phyloP scores from a whole-genome alignment of 1,284 basidiomycete genomes.

The Microbotryum saponariae region DNA sequence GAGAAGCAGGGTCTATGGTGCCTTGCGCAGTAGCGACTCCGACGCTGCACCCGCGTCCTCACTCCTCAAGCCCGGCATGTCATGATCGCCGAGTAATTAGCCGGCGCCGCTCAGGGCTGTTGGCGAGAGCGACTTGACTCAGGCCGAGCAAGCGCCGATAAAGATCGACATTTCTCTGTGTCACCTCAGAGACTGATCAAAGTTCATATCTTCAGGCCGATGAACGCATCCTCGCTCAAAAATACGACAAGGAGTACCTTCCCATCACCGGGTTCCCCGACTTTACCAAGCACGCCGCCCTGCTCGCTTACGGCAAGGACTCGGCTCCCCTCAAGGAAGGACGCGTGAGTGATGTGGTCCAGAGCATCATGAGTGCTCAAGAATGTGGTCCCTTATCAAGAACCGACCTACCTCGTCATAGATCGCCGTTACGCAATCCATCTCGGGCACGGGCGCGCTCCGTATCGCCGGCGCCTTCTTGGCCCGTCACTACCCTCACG shows the following conservation, averaged over 20 bases:
- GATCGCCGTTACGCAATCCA: constrained; percentile 89
- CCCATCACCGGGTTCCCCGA: constrained; percentile 85
- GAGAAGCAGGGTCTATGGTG: background rate
- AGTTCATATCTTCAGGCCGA: constrained; percentile 56
- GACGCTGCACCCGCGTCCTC: background rate
- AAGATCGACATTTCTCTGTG: no score
- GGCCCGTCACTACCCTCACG: constrained; percentile 75
- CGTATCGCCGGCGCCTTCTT: constrained; percentile 94
- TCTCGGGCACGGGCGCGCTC: constrained; percentile 96
- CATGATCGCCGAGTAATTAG: no score
- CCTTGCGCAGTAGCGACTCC: background rate
- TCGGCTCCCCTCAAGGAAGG: constrained; percentile 65
- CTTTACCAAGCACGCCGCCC: constrained; percentile 82
- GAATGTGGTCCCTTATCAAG: constrained; percentile 1
- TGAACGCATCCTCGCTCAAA: constrained; percentile 57
- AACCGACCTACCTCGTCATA: constrained; percentile 38
- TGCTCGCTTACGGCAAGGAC: constrained; percentile 84
- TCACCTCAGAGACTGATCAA: no score
- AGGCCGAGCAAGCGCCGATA: no score
- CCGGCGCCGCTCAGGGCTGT: no score
- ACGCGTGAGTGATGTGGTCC: constrained; percentile 51
- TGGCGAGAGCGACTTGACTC: no score
- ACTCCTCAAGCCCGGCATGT: background rate
- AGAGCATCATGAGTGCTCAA: background rate
- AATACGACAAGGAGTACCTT: constrained; percentile 94